These are phyloP conservation scores for Benincasa hispida DNA, from an alignment of 306 rosid genomes.

Conservation along the genomic window DNA sequence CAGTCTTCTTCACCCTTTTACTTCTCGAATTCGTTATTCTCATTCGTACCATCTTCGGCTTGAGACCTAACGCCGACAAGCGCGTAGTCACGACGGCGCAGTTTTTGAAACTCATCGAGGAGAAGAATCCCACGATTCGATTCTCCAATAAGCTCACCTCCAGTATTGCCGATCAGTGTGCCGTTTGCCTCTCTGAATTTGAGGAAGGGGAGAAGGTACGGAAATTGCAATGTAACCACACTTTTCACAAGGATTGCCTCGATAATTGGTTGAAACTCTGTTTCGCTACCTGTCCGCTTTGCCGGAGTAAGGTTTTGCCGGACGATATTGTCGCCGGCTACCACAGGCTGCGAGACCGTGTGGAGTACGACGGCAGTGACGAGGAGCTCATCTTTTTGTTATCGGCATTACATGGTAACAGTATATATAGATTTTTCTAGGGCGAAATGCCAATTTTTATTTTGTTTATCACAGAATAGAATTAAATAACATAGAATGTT, in stretches of 20 bases:
- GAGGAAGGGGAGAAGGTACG: slow-evolving; percentile 66
- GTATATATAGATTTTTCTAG: slow-evolving; percentile 39
- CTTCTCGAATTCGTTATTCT: slow-evolving; percentile 33
- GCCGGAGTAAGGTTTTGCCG: slow-evolving; percentile 62
- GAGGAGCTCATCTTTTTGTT: slow-evolving; percentile 44
- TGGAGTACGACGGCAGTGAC: slow-evolving; percentile 35
- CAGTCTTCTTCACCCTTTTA: slow-evolving; percentile 43
- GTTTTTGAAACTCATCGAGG: slow-evolving; percentile 58
- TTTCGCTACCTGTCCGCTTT: slow-evolving; percentile 82
- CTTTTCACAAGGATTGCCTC: slow-evolving; percentile 70
- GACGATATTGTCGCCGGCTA: slow-evolving; percentile 50
- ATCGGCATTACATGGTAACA: slow-evolving; percentile 45
- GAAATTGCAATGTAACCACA: slow-evolving; percentile 58
- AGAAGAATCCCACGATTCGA: slow-evolving; percentile 41
- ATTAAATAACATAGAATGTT: not conserved
- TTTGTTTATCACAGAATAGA: not conserved
- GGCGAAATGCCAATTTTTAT: not conserved
- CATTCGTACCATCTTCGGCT: slow-evolving; percentile 22
- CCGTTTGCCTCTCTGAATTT: slow-evolving; percentile 67
- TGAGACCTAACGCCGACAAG: slow-evolving; percentile 24
- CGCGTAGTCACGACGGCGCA: slow-evolving; percentile 44
- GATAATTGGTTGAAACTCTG: slow-evolving; percentile 68
- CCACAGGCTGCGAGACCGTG: slow-evolving; percentile 44
- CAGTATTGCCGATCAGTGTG: slow-evolving; percentile 29
- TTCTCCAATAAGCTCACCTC: slow-evolving; percentile 13